Conservation (phyloP, 1,284 basidiomycete genomes). For the Paramarasmius palmivorus region DNA sequence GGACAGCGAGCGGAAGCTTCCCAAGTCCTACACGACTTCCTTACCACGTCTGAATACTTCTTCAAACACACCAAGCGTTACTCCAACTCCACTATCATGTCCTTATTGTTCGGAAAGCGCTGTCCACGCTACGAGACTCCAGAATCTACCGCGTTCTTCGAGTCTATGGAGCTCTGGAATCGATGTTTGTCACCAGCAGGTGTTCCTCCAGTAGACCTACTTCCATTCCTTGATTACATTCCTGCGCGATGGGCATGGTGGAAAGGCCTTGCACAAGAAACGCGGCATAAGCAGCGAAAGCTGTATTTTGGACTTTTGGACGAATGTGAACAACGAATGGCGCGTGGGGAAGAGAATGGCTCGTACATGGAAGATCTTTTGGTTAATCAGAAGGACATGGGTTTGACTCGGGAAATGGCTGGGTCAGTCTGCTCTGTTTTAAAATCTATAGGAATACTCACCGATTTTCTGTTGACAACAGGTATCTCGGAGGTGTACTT, state of each 20-base stretch:
- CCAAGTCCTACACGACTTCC: not conserved
- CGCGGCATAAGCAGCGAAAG: constrained; percentile 17
- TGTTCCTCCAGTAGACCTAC: constrained; percentile 25
- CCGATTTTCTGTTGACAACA: not conserved
- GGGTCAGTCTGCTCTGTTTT: constrained; percentile 7
- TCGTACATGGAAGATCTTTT: constrained; percentile 11
- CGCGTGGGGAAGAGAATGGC: constrained; percentile 7
- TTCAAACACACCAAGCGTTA: constrained; percentile 26
- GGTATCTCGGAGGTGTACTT: constrained; percentile 21
- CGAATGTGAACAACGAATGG: constrained; percentile 9
- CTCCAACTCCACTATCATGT: constrained; percentile 28
- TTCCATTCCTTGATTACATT: constrained; percentile 25
- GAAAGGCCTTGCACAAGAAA: constrained; percentile 20
- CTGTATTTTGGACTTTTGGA: not conserved
- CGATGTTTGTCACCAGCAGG: constrained; percentile 23
- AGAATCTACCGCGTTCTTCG: constrained; percentile 22
- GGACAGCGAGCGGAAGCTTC: constrained; percentile 19
- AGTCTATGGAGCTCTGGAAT: constrained; percentile 23
- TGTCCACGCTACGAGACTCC: constrained; percentile 23
- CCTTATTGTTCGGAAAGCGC: constrained; percentile 29
- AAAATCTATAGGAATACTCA: not conserved
- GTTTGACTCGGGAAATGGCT: constrained; percentile 6
- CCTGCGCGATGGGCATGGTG: constrained; percentile 25
- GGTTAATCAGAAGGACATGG: constrained; percentile 4
- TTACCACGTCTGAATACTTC: constrained; percentile 26